Evolutionary conservation across 352 stramenopile genomes (phyloP), one percentile per base, ranked within the genome.

Genomic region (Globisporangium parvum): DNA sequence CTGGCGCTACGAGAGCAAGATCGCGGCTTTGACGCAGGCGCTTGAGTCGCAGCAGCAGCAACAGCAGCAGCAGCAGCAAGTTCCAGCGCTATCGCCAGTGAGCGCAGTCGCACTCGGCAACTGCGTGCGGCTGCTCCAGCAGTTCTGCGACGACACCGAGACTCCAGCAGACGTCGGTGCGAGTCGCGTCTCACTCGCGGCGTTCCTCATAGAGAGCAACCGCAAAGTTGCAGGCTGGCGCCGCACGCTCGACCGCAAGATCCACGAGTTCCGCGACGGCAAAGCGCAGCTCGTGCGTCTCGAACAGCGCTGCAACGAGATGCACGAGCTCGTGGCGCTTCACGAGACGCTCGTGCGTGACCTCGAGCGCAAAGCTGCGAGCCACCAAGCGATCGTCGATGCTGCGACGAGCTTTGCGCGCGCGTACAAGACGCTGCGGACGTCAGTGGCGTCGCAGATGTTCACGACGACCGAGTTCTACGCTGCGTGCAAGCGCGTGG

Each of bases 201-300:
- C 44, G n/a, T 78, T 76, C 40, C 59, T 77, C 24, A 47, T 72
- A 9, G 68, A 79, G 45, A 83, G 75, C 8, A 81, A 73, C 44
- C 64, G 66, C 26, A 80, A 85, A 40, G 59, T 84, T 17, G 63
- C 62, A 0, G 54, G 65, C 21, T 85, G 75, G 77, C 71, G 71
- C 62, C 57, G 70, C 6, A 58, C 65, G 2, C 67, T 84, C 18
- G 71, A 84, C 49, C 65, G 65, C 18, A 82, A 73, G 53, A 63
- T 79, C 24, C 31, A 59, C 1, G 70, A 85, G 57, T 77, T 82
- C 40, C 55, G 55, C 5, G 60, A 75, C 35, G 67, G 63, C 45
- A 77, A 76, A 20, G 66, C 57, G 26, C 74, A 85, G 39, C 60
- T 87, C 1, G 57, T 52, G 45, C 70, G 70, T 2, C 59, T 85